These are phyloP conservation scores for Pleomassaria siparia DNA, from an alignment of 2,329 filamentous ascomycete species.

Conservation along the genomic window DNA sequence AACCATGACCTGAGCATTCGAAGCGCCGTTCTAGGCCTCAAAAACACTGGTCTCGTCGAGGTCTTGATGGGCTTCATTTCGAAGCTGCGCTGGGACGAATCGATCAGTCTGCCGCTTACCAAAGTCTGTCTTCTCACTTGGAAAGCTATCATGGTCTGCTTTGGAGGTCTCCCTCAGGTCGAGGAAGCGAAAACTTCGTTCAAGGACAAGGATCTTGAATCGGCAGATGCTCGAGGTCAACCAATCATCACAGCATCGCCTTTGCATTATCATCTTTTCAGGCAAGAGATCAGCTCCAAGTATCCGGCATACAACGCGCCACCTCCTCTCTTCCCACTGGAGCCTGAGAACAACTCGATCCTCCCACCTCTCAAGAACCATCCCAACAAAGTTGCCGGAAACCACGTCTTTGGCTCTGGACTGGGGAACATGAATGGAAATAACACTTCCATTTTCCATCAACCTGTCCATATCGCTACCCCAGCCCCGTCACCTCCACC, in stretches of 20 bases:
- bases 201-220: constrained; percentile 57
- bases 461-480: constrained; percentile 98
- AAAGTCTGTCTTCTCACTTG: constrained; percentile 77
- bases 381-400: constrained; percentile 55
- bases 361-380: constrained; percentile 82
- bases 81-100: constrained; percentile 57
- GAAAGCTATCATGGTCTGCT: constrained; percentile 85
- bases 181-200: constrained; percentile 73
- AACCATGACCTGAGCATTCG: constrained; percentile 56
- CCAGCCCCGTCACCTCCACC: constrained; percentile 94
- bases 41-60: constrained; percentile 65
- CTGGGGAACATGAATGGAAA: constrained; percentile 50
- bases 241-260: constrained; percentile 90
- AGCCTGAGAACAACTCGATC: constrained; percentile 87
- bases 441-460: constrained; percentile 77
- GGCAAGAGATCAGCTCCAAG: constrained; percentile 95
- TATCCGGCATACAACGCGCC: constrained; percentile 96
- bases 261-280: constrained; percentile 92
- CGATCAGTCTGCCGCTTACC: constrained; percentile 59
- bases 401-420: constrained; percentile 54
- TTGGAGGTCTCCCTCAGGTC: constrained; percentile 77
- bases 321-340: constrained; percentile 76
- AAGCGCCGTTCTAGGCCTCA: constrained; percentile 30
- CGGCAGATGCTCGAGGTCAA: constrained; percentile 62
- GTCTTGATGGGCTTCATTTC: constrained; percentile 66